Conservation (phyloP, 768 basidiomycete genomes). For the Cyathus striatus region DNA sequence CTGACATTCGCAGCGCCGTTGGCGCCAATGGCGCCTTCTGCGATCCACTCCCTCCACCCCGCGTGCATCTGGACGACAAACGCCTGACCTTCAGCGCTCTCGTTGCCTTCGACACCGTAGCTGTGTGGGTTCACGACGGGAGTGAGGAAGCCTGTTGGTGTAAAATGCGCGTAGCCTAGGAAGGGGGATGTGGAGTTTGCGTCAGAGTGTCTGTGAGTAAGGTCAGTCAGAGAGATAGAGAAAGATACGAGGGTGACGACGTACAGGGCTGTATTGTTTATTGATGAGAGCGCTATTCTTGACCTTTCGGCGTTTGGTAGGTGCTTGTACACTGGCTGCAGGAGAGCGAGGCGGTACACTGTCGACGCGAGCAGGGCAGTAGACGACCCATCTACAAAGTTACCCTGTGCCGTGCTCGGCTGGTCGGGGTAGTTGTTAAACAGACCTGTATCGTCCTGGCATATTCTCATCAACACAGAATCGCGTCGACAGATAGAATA, state of each 20-base stretch:
- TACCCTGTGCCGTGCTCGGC: constrained; percentile 24
- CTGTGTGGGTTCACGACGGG: constrained; percentile 74
- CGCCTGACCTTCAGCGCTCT: constrained; percentile 75
- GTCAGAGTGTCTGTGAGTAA: too few species aligned
- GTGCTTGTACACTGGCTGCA: constrained; percentile 42
- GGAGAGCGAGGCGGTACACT: constrained; percentile 66
- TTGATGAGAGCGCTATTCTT: constrained; percentile 33
- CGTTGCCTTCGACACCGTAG: constrained; percentile 36
- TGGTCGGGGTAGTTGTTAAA: constrained; percentile 74
- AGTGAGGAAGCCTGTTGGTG: constrained; percentile 56
- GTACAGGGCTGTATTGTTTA: too few species aligned
- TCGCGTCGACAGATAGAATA: not conserved
- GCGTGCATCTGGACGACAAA: constrained; percentile 75
- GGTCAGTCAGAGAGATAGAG: too few species aligned
- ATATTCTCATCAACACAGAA: too few species aligned
- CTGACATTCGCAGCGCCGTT: too few species aligned
- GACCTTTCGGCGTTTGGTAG: constrained; percentile 55
- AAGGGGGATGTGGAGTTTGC: constrained; percentile 7
- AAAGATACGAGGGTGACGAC: too few species aligned
- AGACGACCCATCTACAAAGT: constrained; percentile 70
- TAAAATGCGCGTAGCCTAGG: constrained; percentile 39
- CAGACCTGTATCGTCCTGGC: constrained; percentile 39
- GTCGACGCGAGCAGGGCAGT: constrained; percentile 73
- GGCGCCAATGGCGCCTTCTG: constrained; percentile 46
- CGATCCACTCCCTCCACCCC: constrained; percentile 73